Evolutionary conservation across 768 basidiomycete genomes (phyloP).

Genomic region (Naematelia encephala): DNA sequence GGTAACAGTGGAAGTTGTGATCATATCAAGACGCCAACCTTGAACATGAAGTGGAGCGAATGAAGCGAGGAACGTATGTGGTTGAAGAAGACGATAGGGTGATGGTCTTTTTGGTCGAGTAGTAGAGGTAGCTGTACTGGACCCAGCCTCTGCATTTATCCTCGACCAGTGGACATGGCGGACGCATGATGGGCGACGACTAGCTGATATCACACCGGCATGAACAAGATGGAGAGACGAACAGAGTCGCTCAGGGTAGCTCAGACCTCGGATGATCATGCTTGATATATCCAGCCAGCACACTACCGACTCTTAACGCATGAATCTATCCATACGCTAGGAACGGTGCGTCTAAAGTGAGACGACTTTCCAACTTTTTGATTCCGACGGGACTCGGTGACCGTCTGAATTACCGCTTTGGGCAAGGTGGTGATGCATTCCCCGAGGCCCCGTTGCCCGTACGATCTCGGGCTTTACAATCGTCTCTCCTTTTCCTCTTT

Average conservation of each 20-base stretch:
- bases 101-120: conserved; percentile 17
- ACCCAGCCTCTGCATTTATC: not conserved
- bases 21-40: conserved; percentile 34
- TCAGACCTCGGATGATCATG: too few relatives aligned
- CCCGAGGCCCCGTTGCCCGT: not conserved
- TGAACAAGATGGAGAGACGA: too few relatives aligned
- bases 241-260: too few relatives aligned
- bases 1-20: conserved; percentile 2
- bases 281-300: too few relatives aligned
- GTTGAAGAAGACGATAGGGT: conserved; percentile 31
- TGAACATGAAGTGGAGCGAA: conserved; percentile 38
- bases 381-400: too few relatives aligned
- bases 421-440: not conserved
- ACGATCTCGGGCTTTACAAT: not conserved
- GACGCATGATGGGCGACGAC: too few relatives aligned
- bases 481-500: not conserved
- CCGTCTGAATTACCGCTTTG: not conserved
- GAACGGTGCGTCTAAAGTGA: too few relatives aligned
- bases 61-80: conserved; percentile 25
- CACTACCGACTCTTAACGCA: too few relatives aligned
- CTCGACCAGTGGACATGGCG: too few relatives aligned
- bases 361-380: too few relatives aligned
- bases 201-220: too few relatives aligned
- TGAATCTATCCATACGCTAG: too few relatives aligned
- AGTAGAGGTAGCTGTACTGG: not conserved